Conservation (phyloP, 1,139 yeast genomes). For the Zygosaccharomyces pseudobailii region DNA sequence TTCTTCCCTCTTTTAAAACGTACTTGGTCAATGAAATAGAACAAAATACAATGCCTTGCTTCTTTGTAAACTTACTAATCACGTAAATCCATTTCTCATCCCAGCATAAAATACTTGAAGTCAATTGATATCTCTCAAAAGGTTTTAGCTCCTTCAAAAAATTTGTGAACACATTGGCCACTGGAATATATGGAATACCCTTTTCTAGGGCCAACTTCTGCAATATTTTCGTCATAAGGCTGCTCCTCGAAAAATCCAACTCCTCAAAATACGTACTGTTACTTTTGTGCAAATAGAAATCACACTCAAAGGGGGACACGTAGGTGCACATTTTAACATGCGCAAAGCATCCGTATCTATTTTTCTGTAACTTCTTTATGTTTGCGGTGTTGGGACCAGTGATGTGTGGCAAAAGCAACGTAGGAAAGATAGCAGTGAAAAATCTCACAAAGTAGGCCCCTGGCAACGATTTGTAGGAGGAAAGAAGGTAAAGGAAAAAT, state of each 20-base stretch:
- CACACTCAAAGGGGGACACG: slow-evolving; percentile 77
- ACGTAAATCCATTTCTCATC: slow-evolving; percentile 82
- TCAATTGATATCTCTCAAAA: slow-evolving; percentile 53
- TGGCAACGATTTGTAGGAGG: slow-evolving; percentile 60
- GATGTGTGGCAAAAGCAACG: slow-evolving; percentile 39
- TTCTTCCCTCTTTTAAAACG: slow-evolving; percentile 69
- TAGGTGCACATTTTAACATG: slow-evolving; percentile 47
- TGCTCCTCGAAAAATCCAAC: slow-evolving; percentile 72
- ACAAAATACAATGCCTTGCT: slow-evolving; percentile 41
- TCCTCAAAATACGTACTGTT: slow-evolving; percentile 85
- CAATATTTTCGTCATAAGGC: slow-evolving; percentile 52
- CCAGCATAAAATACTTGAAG: slow-evolving; percentile 71
- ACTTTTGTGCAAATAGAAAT: slow-evolving; percentile 79
- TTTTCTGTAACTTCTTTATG: slow-evolving; percentile 19
- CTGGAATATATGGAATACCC: slow-evolving; percentile 65
- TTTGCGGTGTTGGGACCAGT: slow-evolving; percentile 23
- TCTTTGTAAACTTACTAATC: slow-evolving; percentile 45
- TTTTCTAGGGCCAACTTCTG: slow-evolving; percentile 46
- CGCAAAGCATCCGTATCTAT: slow-evolving; percentile 37
- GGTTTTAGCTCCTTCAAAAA: slow-evolving; percentile 73
- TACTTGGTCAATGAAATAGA: slow-evolving; percentile 72
- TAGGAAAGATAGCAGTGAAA: slow-evolving; percentile 43
- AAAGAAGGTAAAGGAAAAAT: slow-evolving; percentile 18
- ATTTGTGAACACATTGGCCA: slow-evolving; percentile 64
- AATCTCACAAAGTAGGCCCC: slow-evolving; percentile 63